Evolutionary conservation across 257 asterid species (phyloP), one percentile per base, ranked within the genome.

Genomic region (Capsicum pubescens): DNA sequence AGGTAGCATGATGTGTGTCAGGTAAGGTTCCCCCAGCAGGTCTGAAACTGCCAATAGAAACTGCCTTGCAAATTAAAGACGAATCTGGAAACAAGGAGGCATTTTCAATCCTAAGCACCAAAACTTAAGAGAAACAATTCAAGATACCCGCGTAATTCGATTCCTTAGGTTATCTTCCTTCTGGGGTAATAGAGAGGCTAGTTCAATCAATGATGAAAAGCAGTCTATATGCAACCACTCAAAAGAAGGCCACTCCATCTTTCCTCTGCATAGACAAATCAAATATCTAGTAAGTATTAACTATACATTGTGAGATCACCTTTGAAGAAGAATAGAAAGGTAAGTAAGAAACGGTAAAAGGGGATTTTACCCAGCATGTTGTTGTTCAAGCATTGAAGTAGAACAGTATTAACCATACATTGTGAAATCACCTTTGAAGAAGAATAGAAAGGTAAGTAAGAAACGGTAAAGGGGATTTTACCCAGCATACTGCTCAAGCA

Each of bases 111-210:
- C 69, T 55, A 71, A 85, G 80, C 85, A 13, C 70, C 71, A 16
- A 83, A 85, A 71, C 68, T n/a, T 81, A 82, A 50, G 82, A 74
- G 84, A 56, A 48, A 69, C 83, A 50, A 67, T 61, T 69, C 67
- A 86, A 83, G 77, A 77, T 90, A 95, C 99, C 98, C 83, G 91
- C 1, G 97, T 89, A 59, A 95, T 84, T 85, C 95, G 95, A 87
- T 90, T 93, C 89, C 98, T 91, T 84, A 97, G 83, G 89, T 85
- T 88, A 86, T 95, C 99, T 91, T 97, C 99, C 95, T 95, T 97
- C 86, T 89, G 99, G 59, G 99, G 97, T 90, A 97, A 91, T 83
- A 93, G 88, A 85, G 91, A 90, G 71, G 96, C 92, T 89, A 97
- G 85, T 59, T 90, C 95, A 93, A 97, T 93, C 93, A 97, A 89